These are phyloP conservation scores for Heritiera littoralis DNA, from an alignment of 345 rosid species.

Conservation along the genomic window DNA sequence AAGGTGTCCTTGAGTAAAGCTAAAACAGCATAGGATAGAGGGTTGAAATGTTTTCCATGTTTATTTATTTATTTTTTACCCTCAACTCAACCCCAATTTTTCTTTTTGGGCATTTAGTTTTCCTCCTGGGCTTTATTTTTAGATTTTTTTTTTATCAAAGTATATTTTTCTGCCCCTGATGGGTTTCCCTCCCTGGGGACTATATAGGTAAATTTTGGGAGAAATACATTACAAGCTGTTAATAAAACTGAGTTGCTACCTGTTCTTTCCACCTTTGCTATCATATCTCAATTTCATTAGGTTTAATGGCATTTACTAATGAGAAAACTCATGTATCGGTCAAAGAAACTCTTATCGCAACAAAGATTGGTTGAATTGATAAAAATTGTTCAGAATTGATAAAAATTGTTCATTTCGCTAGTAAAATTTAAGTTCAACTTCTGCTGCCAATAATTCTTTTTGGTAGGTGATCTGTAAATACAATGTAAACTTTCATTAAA, in stretches of 20 bases:
- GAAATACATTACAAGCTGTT: constrained; percentile 31
- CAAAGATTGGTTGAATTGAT: no score
- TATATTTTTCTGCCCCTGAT: constrained; percentile 19
- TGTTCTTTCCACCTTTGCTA: not conserved
- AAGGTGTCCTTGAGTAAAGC: constrained; percentile 64
- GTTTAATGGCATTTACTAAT: not conserved
- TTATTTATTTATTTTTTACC: not conserved
- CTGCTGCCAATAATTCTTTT: no score
- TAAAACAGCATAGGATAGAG: constrained; percentile 15
- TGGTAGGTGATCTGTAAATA: no score
- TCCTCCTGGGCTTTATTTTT: constrained; percentile 24
- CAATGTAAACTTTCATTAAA: no score
- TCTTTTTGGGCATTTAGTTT: constrained; percentile 9
- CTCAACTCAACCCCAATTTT: not conserved
- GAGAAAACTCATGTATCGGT: no score
- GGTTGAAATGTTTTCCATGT: not conserved
- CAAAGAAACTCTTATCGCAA: no score
- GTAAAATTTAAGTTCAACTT: no score
- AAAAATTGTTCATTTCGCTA: no score
- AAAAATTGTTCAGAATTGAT: no score
- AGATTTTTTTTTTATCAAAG: constrained; percentile 6
- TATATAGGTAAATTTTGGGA: constrained; percentile 35
- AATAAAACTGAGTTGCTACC: constrained; percentile 29
- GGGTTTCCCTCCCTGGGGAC: constrained; percentile 27
- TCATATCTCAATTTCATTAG: not conserved